Evolutionary conservation across 306 rosid species (phyloP).

Genomic region (Gleditsia sinensis): DNA sequence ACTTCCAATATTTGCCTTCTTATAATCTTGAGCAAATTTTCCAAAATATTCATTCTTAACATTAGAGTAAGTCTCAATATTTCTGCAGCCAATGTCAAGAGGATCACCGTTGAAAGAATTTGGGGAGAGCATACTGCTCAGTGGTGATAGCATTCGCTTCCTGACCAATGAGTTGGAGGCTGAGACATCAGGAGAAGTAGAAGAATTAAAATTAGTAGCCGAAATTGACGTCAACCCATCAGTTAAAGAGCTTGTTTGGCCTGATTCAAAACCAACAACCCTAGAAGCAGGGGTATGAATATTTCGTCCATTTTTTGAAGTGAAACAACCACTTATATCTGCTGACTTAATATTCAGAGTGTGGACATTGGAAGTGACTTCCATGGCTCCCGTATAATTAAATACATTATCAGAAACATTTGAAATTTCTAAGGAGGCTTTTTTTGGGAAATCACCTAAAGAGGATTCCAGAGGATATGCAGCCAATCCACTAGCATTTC

Average conservation of each 20-base stretch:
- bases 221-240: constrained; percentile 45
- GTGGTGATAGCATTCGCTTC: constrained; percentile 80
- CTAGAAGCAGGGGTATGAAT: constrained; percentile 71
- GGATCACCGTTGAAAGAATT: constrained; percentile 62
- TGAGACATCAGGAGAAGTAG: constrained; percentile 31
- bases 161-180: constrained; percentile 58
- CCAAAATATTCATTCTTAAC: constrained; percentile 38
- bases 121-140: constrained; percentile 72
- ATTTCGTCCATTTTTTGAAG: constrained; percentile 49
- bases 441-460: constrained; percentile 53
- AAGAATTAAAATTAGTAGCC: constrained; percentile 39
- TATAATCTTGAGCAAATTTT: constrained; percentile 55
- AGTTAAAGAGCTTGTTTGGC: constrained; percentile 43
- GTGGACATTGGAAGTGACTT: constrained; percentile 66
- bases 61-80: constrained; percentile 26
- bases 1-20: constrained; percentile 85
- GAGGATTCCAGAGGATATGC: constrained; percentile 54
- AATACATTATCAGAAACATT: constrained; percentile 42
- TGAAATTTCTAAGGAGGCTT: constrained; percentile 49
- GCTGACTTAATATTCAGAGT: constrained; percentile 54
- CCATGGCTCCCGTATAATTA: constrained; percentile 50
- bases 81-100: constrained; percentile 65
- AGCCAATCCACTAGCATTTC: constrained; percentile 35
- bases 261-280: constrained; percentile 83
- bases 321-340: constrained; percentile 42